Evolutionary conservation across 2,329 filamentous ascomycete species (phyloP).

Genomic region (Polychaeton citri): DNA sequence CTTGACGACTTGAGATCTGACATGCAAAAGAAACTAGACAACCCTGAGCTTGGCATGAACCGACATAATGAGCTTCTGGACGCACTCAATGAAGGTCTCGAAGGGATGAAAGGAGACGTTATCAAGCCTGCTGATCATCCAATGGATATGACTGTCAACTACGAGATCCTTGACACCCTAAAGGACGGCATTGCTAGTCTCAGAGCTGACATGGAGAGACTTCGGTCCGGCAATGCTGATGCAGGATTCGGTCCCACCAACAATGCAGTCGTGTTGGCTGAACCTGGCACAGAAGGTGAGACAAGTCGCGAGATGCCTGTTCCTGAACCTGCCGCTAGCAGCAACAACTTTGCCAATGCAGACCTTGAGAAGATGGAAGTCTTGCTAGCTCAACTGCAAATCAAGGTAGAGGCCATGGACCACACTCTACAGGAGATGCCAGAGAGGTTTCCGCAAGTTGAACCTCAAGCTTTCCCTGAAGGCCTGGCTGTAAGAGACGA

Average conservation of each 20-base stretch:
- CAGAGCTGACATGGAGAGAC: constrained; percentile 61
- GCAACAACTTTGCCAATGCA: constrained; percentile 47
- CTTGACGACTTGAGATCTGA: constrained; percentile 37
- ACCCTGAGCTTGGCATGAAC: constrained; percentile 36
- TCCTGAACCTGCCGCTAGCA: constrained; percentile 16
- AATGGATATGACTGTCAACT: constrained; percentile 66
- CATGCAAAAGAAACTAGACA: constrained; percentile 40
- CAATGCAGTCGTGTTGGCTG: constrained; percentile 41
- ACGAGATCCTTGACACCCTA: constrained; percentile 79
- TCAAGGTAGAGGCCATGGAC: constrained; percentile 72
- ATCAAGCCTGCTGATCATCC: constrained; percentile 58
- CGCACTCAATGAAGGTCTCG: constrained; percentile 55
- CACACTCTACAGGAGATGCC: constrained; percentile 35
- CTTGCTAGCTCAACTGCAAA: constrained; percentile 66
- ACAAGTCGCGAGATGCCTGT: constrained; percentile 13
- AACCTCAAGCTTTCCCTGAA: constrained; percentile 22
- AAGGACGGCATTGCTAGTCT: constrained; percentile 68
- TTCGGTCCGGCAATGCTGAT: constrained; percentile 33
- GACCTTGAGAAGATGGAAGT: constrained; percentile 79
- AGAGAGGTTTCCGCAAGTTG: constrained; percentile 23
- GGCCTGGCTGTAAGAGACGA: constrained; percentile 38
- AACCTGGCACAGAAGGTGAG: constrained; percentile 33
- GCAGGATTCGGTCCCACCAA: background rate
- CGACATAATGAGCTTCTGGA: constrained; percentile 47
- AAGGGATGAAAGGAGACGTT: constrained; percentile 62